phyloP scores from a whole-genome alignment of 371 early-diverging fungal genomes.

The Mucor ambiguus region DNA sequence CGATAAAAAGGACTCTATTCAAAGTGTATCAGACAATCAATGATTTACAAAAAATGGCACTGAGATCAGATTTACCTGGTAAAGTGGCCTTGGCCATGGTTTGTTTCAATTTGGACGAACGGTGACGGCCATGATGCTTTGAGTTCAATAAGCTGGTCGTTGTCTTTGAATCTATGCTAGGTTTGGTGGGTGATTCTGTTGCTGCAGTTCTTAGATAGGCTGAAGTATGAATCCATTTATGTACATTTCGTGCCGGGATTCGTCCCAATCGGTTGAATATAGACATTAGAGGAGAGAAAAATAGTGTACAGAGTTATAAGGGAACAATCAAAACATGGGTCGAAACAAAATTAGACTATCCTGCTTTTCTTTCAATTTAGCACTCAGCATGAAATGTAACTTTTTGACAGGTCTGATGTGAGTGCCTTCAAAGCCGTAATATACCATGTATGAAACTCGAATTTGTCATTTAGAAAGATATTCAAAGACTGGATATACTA shows the following conservation, averaged over 20 bases:
- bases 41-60: background rate
- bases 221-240: background rate
- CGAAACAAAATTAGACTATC: background rate
- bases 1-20: slow-evolving; percentile 15
- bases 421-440: background rate
- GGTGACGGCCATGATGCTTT: slow-evolving; percentile 9
- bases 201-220: background rate
- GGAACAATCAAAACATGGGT: slow-evolving; percentile 9
- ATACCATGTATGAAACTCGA: no score
- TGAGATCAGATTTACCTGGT: slow-evolving; percentile 6
- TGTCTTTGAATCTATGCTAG: background rate
- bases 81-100: slow-evolving; percentile 7
- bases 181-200: slow-evolving; percentile 2
- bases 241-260: background rate
- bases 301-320: background rate
- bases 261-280: slow-evolving; percentile 7
- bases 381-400: background rate
- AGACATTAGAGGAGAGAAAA: background rate
- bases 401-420: background rate
- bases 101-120: slow-evolving; percentile 10
- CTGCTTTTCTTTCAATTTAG: background rate
- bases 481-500: no score
- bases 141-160: background rate
- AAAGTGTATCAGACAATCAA: background rate
- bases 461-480: no score